Conservation (phyloP, 2,329 filamentous ascomycete species). For the Fusarium pininemorale region DNA sequence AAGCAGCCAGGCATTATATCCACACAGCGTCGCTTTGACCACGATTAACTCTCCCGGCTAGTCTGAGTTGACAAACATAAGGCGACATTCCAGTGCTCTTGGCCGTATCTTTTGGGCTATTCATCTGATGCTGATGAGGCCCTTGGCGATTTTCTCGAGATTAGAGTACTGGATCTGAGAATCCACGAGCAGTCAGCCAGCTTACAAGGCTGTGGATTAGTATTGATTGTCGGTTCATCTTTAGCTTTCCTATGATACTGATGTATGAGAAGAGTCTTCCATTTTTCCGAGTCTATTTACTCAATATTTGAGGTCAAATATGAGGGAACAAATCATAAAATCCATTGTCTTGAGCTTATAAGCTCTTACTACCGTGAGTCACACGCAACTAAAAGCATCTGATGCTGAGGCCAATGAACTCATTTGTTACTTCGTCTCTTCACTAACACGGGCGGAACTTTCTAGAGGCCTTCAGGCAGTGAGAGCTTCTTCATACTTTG, state of each 20-base stretch:
- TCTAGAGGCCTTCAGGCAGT: background rate
- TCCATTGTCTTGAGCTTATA: background rate
- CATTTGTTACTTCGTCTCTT: background rate
- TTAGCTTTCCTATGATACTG: too few relatives aligned
- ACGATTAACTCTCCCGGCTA: background rate
- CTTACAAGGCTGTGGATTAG: background rate
- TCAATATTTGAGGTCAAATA: too few relatives aligned
- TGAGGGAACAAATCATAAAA: background rate
- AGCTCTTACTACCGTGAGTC: background rate
- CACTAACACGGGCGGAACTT: background rate
- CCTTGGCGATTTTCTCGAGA: too few relatives aligned
- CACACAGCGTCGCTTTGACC: background rate
- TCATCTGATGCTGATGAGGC: background rate
- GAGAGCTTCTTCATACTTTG: background rate
- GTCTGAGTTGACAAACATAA: accelerated
- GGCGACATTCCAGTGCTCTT: too few relatives aligned
- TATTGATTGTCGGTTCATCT: background rate
- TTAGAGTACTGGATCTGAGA: background rate
- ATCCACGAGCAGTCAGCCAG: background rate
- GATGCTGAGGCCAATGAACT: background rate
- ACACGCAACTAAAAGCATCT: background rate
- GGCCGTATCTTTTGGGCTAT: accelerated
- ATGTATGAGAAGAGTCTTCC: too few relatives aligned
- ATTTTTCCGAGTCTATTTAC: background rate
- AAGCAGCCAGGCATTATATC: background rate